Conservation (phyloP, 2,329 filamentous ascomycete species). For the Neonectria punicea region DNA sequence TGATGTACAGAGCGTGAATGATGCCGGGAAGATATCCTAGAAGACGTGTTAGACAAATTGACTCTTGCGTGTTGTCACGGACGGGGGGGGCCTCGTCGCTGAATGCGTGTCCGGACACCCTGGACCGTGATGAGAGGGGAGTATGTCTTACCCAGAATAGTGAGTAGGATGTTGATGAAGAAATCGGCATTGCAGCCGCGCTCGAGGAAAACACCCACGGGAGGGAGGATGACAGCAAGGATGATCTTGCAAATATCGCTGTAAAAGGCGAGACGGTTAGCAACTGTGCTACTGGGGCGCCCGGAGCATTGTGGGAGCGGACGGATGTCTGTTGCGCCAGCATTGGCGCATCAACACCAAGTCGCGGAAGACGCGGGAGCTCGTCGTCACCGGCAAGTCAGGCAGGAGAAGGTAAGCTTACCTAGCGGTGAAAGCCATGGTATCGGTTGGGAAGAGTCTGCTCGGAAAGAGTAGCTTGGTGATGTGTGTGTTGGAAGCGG, state of each 20-base stretch:
- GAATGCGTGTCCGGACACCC: slow-evolving; percentile 50
- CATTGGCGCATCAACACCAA: slow-evolving; percentile 15
- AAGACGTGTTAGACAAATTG: slow-evolving; percentile 24
- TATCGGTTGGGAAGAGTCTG: slow-evolving; percentile 45
- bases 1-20: slow-evolving; percentile 94
- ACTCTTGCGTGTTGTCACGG: not conserved
- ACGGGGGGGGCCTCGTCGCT: not conserved
- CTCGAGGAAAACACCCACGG: slow-evolving; percentile 94
- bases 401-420: slow-evolving; percentile 48
- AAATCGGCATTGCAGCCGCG: slow-evolving; percentile 87
- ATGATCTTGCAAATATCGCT: slow-evolving; percentile 75
- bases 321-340: not conserved
- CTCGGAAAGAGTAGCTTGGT: slow-evolving; percentile 24
- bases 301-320: not conserved
- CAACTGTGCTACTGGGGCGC: not conserved
- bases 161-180: slow-evolving; percentile 92
- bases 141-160: slow-evolving; percentile 68
- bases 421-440: slow-evolving; percentile 70
- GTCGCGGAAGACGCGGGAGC: slow-evolving; percentile 36
- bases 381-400: slow-evolving; percentile 19
- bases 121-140: slow-evolving; percentile 9
- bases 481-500: slow-evolving; percentile 12
- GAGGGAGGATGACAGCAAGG: slow-evolving; percentile 89
- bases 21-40: slow-evolving; percentile 78
- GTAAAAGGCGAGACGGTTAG: slow-evolving; percentile 24